phyloP scores from a whole-genome alignment of 352 stramenopile genomes.

The Phytophthora sansomeana region DNA sequence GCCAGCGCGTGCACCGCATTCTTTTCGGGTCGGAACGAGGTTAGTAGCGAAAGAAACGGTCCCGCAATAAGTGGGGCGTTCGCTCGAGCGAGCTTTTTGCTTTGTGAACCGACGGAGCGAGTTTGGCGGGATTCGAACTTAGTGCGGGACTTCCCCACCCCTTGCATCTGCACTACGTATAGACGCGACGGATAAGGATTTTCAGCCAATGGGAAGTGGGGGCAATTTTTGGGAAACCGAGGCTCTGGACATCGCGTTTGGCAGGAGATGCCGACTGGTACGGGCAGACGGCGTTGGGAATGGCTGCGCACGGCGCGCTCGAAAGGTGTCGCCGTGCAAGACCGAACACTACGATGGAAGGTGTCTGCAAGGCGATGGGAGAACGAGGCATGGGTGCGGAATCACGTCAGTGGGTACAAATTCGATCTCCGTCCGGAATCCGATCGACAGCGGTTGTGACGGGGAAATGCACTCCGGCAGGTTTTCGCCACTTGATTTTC shows the following conservation, averaged over 20 bases:
- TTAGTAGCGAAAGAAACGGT: conserved; percentile 18
- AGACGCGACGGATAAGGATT: conserved; percentile 13
- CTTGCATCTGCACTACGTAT: conserved; percentile 27
- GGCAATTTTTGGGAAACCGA: conserved; percentile 20
- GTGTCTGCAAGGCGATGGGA: neutral
- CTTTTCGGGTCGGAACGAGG: conserved; percentile 19
- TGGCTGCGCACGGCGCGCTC: neutral
- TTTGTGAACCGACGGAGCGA: conserved; percentile 38
- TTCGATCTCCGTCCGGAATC: neutral
- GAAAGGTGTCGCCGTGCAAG: neutral
- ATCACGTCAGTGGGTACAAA: neutral
- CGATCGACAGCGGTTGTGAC: conserved; percentile 1
- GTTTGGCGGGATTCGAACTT: conserved; percentile 19
- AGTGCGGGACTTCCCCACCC: conserved; percentile 16
- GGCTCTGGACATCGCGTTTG: conserved; percentile 17
- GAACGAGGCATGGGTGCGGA: neutral
- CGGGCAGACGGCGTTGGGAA: neutral
- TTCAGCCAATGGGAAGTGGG: conserved; percentile 16
- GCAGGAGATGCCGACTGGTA: conserved; percentile 21
- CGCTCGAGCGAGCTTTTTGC: conserved; percentile 28
- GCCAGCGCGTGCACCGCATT: conserved; percentile 43
- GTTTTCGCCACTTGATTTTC: conserved; percentile 42
- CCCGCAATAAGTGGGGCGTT: conserved; percentile 16
- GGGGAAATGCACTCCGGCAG: neutral
- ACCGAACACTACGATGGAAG: conserved; percentile 9